phyloP scores from a whole-genome alignment of 208 protist genomes.

The Leishmania aethiopica region DNA sequence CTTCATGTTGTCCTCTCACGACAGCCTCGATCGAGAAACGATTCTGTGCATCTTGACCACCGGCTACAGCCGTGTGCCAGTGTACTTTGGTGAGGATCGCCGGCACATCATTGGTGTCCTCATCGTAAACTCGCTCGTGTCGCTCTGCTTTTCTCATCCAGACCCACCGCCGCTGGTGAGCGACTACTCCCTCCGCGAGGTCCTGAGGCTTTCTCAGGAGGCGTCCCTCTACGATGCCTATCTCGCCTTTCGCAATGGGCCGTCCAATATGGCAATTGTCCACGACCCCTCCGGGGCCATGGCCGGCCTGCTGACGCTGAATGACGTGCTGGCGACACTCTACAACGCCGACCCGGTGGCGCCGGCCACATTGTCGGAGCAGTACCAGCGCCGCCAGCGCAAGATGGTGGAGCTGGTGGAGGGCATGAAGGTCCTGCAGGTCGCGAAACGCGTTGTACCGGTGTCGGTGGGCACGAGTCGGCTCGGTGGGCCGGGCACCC shows the following conservation, averaged over 20 bases:
- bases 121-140: conserved; percentile 83
- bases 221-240: conserved; percentile 71
- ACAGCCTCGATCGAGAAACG: conserved; percentile 61
- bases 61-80: conserved; percentile 86
- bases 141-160: conserved; percentile 59
- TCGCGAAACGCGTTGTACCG: conserved; percentile 28
- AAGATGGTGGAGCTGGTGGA: conserved; percentile 47
- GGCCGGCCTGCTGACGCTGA: conserved; percentile 69
- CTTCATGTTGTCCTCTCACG: conserved; percentile 78
- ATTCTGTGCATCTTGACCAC: conserved; percentile 60
- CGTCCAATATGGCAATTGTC: conserved; percentile 67
- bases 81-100: conserved; percentile 71
- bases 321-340: conserved; percentile 57
- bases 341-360: conserved; percentile 47
- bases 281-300: conserved; percentile 59
- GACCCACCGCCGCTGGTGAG: conserved; percentile 57
- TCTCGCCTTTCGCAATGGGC: conserved; percentile 56
- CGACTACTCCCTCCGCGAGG: conserved; percentile 69
- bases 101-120: conserved; percentile 87
- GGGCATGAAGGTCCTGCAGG: conserved; percentile 49
- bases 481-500: not conserved
- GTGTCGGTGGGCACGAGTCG: conserved; percentile 13
- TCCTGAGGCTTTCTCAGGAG: conserved; percentile 55
- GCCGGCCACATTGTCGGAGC: conserved; percentile 11
- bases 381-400: conserved; percentile 43